Conservation (phyloP, 805 yeast genomes). For the Starmerella asiatica region DNA sequence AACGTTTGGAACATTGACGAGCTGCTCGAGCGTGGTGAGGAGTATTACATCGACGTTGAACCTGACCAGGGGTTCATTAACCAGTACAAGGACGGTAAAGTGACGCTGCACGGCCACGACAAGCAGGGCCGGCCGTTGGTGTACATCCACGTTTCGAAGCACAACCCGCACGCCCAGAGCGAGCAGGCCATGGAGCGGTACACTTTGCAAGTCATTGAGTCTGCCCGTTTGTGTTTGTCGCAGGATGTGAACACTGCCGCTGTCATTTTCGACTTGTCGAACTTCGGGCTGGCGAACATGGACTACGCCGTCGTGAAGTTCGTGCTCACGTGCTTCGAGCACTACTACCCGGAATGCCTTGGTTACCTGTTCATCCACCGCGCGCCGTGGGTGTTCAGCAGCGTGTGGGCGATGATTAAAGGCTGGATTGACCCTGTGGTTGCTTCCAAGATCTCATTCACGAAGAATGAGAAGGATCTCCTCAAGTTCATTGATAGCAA, state of each 20-base stretch:
- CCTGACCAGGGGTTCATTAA: conserved; percentile 33
- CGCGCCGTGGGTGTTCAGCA: conserved; percentile 94
- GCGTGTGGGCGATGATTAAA: conserved; percentile 86
- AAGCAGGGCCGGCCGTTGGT: conserved; percentile 64
- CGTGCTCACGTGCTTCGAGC: conserved; percentile 79
- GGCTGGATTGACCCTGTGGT: conserved; percentile 96
- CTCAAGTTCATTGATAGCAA: conserved; percentile 44
- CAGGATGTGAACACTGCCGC: conserved; percentile 73
- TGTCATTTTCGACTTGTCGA: conserved; percentile 73
- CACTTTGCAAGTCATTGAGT: conserved; percentile 66
- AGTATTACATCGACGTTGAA: conserved; percentile 35
- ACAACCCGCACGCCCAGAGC: conserved; percentile 53
- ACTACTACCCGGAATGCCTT: conserved; percentile 89
- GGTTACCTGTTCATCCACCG: conserved; percentile 76
- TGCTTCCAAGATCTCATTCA: conserved; percentile 77
- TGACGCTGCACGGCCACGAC: conserved; percentile 64
- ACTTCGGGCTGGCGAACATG: conserved; percentile 81
- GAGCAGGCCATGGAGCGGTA: conserved; percentile 60
- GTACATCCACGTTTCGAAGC: conserved; percentile 64
- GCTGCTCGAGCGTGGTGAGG: conserved; percentile 60
- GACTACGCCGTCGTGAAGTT: conserved; percentile 86
- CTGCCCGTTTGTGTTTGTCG: conserved; percentile 57
- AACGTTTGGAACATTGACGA: conserved; percentile 48
- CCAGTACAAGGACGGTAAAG: conserved; percentile 55
- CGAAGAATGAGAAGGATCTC: conserved; percentile 57